Evolutionary conservation across 805 yeast genomes (phyloP).

Genomic region (Wickerhamiella siamensis): DNA sequence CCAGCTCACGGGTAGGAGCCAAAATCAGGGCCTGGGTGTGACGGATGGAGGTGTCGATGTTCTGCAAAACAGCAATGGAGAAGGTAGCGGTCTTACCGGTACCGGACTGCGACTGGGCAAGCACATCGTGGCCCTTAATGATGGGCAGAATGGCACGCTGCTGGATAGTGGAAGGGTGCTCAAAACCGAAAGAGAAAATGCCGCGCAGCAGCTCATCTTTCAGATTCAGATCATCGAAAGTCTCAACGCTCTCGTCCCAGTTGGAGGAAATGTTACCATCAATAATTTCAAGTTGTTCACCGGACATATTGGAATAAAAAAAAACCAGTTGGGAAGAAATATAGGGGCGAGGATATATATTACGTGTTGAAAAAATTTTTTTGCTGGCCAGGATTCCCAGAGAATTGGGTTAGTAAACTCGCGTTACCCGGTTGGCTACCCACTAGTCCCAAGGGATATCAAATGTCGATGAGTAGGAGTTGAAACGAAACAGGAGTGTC

Average conservation of each 20-base stretch:
- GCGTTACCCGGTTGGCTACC: too few species aligned
- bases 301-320: slow-evolving; percentile 22
- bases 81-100: slow-evolving; percentile 87
- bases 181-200: slow-evolving; percentile 67
- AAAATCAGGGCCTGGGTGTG: slow-evolving; percentile 85
- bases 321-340: not conserved
- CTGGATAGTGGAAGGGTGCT: slow-evolving; percentile 93
- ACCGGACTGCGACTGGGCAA: slow-evolving; percentile 84
- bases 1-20: slow-evolving; percentile 96
- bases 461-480: too few species aligned
- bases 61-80: slow-evolving; percentile 47
- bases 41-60: slow-evolving; percentile 53
- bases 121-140: slow-evolving; percentile 83
- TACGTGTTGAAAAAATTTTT: not conserved
- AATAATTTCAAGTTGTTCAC: slow-evolving; percentile 54
- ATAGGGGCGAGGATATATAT: not conserved
- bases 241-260: slow-evolving; percentile 77
- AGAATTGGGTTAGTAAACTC: too few species aligned
- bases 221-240: slow-evolving; percentile 62
- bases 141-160: slow-evolving; percentile 94
- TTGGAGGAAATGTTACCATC: slow-evolving; percentile 78
- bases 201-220: slow-evolving; percentile 63
- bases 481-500: too few species aligned
- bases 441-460: too few species aligned
- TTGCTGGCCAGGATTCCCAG: not conserved